A percentile compares a stretch with the other conserved stretches of the same genome.
Evolutionary conservation across 768 basidiomycete species (phyloP).

Genomic region (Coprinopsis marcescibilis): DNA sequence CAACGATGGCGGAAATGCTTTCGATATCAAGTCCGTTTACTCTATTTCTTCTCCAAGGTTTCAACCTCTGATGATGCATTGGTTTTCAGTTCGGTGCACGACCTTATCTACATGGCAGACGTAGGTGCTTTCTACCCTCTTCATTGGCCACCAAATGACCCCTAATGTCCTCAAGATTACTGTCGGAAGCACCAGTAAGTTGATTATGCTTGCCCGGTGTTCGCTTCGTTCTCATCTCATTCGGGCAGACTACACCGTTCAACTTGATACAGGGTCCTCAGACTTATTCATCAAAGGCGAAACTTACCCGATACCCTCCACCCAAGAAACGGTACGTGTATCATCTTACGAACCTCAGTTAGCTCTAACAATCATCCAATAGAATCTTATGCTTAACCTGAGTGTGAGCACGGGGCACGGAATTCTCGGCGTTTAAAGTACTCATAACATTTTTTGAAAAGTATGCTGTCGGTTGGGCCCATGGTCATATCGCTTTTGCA

Average conservation of each 20-base stretch:
- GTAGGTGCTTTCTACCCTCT: constrained; percentile 35
- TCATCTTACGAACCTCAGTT: constrained; percentile 2
- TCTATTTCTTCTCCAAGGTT: background rate
- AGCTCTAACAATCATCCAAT: constrained; percentile 10
- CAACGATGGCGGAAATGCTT: constrained; percentile 24
- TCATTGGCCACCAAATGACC: constrained; percentile 4
- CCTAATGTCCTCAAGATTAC: constrained; percentile 44
- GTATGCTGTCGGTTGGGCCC: constrained; percentile 82
- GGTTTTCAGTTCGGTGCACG: constrained; percentile 55
- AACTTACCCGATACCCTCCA: constrained; percentile 41
- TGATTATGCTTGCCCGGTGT: background rate
- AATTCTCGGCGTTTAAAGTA: too few species aligned
- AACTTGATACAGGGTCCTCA: constrained; percentile 81
- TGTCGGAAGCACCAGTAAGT: constrained; percentile 55
- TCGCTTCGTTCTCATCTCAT: background rate
- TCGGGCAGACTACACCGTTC: constrained; percentile 57
- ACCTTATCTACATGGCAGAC: constrained; percentile 75
- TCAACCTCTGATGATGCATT: constrained; percentile 15
- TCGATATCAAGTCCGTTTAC: constrained; percentile 40
- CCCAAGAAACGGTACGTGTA: constrained; percentile 43
- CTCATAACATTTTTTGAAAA: too few species aligned
- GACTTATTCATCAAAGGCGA: constrained; percentile 68
- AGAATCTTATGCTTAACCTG: constrained; percentile 52
- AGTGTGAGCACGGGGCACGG: too few species aligned
- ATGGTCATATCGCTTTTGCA: constrained; percentile 58